A percentile compares a stretch with the other conserved stretches of the same genome.
Conservation (phyloP, 345 rosid species). For the Arabis alpina region DNA sequence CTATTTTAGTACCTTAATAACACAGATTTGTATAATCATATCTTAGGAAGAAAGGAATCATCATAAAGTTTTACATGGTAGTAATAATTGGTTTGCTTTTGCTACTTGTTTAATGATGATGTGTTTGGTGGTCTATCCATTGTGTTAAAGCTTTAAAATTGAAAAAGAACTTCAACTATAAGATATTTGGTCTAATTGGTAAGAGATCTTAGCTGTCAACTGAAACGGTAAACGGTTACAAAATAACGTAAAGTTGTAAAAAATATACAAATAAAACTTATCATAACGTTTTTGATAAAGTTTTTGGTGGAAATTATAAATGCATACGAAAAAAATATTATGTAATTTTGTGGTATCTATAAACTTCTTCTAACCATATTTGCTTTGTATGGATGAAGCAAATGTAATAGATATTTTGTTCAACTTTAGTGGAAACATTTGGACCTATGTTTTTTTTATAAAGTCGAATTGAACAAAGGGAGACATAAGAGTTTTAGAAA, state of each 20-base stretch:
- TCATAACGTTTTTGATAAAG: no score
- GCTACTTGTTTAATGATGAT: constrained; percentile 26
- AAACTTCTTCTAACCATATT: no score
- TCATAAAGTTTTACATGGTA: constrained; percentile 23
- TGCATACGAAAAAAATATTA: no score
- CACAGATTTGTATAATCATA: not conserved
- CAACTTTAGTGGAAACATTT: no score
- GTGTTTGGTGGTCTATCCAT: constrained; percentile 39
- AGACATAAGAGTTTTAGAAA: not conserved
- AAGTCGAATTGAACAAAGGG: constrained; percentile 7
- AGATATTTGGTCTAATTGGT: not conserved
- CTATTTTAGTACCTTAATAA: not conserved
- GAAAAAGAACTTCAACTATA: not conserved
- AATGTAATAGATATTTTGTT: no score
- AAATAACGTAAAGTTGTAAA: no score
- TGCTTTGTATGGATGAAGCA: no score
- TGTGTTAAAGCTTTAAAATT: constrained; percentile 1
- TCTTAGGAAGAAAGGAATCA: constrained; percentile 40
- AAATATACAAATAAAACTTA: no score
- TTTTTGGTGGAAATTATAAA: no score
- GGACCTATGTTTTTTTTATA: constrained; percentile 14
- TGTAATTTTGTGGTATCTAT: no score
- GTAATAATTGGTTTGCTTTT: constrained; percentile 37
- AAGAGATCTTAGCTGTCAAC: no score
- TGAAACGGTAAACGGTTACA: no score